phyloP scores from a whole-genome alignment of 163 green algal species.

The Volvox carteri region DNA sequence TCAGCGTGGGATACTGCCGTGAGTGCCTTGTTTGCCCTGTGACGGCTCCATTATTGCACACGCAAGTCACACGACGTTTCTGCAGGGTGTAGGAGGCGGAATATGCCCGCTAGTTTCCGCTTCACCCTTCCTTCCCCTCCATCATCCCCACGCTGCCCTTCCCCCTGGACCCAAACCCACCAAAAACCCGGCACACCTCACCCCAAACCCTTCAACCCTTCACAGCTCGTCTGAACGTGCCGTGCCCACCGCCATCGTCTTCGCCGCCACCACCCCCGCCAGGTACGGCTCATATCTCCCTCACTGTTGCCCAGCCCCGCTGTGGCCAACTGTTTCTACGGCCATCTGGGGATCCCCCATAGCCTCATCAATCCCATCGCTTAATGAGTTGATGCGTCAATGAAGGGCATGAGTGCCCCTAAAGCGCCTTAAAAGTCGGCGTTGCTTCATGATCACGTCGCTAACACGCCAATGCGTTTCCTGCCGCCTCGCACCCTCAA shows the following conservation, averaged over 20 bases:
- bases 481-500: background rate
- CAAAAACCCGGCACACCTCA: background rate
- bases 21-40: background rate
- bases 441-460: background rate
- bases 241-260: conserved; percentile 14
- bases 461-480: background rate
- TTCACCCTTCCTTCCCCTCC: background rate
- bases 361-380: background rate
- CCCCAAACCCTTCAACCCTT: background rate
- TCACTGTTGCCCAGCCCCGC: background rate
- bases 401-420: too few relatives aligned
- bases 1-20: conserved; percentile 51
- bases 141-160: background rate
- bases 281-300: background rate
- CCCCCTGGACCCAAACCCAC: too few relatives aligned
- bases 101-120: too few relatives aligned
- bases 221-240: background rate
- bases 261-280: background rate
- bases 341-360: too few relatives aligned
- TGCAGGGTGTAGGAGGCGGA: background rate
- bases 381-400: background rate
- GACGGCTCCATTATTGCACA: background rate
- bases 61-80: background rate
- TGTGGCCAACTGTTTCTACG: too few relatives aligned
- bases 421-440: too few relatives aligned